These are phyloP conservation scores for Trypanosoma vivax DNA, from an alignment of 208 protist genomes.

Conservation along the genomic window DNA sequence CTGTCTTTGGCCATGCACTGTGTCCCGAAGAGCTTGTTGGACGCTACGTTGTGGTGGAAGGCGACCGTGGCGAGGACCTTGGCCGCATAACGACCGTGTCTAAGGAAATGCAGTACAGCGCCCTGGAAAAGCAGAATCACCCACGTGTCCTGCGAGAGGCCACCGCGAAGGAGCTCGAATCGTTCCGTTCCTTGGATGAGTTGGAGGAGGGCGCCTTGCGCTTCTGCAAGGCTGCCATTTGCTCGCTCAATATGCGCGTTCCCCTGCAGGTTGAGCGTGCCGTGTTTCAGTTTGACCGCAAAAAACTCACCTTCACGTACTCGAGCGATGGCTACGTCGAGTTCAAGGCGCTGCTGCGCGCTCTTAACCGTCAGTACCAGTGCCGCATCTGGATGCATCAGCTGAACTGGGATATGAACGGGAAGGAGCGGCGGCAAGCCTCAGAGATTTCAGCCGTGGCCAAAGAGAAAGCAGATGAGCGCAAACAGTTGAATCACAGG, in stretches of 20 bases:
- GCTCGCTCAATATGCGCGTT: slow-evolving; percentile 36
- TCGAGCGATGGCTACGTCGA: slow-evolving; percentile 66
- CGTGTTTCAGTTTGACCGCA: slow-evolving; percentile 82
- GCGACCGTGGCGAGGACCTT: slow-evolving; percentile 77
- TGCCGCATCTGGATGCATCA: slow-evolving; percentile 90
- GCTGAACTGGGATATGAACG: slow-evolving; percentile 59
- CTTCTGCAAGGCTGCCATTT: slow-evolving; percentile 43
- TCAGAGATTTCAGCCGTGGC: no score
- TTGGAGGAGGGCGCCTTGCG: slow-evolving; percentile 51
- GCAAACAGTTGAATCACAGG: slow-evolving; percentile 5
- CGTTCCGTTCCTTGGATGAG: slow-evolving; percentile 31
- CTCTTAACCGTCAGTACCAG: slow-evolving; percentile 67
- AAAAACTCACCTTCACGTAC: slow-evolving; percentile 88
- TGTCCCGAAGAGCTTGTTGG: slow-evolving; percentile 36
- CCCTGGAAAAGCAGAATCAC: not conserved
- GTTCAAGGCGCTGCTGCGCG: slow-evolving; percentile 70
- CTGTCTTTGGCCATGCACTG: slow-evolving; percentile 31
- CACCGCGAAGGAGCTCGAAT: slow-evolving; percentile 31
- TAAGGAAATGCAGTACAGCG: no score
- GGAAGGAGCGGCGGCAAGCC: slow-evolving; percentile 5
- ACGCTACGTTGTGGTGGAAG: slow-evolving; percentile 72
- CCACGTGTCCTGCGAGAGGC: slow-evolving; percentile 51
- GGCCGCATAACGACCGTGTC: slow-evolving; percentile 40
- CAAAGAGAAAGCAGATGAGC: not conserved
- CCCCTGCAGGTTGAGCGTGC: slow-evolving; percentile 66